Evolutionary conservation across 1,284 basidiomycete species (phyloP), one percentile per base, ranked within the genome.

Genomic region (Malassezia sympodialis): DNA sequence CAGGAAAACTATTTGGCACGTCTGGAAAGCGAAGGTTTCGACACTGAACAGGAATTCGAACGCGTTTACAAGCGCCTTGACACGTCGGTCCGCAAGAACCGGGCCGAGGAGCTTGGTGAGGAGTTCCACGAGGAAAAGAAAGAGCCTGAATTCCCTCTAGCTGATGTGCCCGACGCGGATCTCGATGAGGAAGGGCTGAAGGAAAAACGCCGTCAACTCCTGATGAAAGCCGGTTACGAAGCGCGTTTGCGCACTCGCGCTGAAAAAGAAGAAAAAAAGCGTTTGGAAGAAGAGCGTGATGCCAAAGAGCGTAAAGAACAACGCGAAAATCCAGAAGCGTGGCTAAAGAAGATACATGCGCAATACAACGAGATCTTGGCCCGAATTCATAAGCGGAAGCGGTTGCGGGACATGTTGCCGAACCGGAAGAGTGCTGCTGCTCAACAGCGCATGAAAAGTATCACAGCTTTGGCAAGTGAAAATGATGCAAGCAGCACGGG

Each of bases 381-480:
- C 31, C 83, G 85, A 55, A 88, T 98, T 75, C 88, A 87, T 68
- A 88, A 90, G 37, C 80, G 93, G 37, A 84, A 83, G 50, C 80
- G 88, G 63, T 79, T 85, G 44, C 86, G 84, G 67, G 87, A 86
- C 6, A 89, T 90, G 43, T 77, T 98, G 43, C 84, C 82, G 15
- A 90, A 91, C 72, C 78, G 94, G 40, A 98, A 98, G 78, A 93
- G 88, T 62, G 86, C 90, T 3, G 91, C 89, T 4, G 86, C 91
- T 0, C 94, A 98, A 76, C 89, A 88, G 45, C 79, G 93, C 60
- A 98, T 98, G 93, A 96, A 96, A 78, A 90, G 82, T 61, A 96
- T 99, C 44, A 90, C 94, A 0, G 86, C 83, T 35, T 78, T 99
- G 19, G 94, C 93, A 0, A 84, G 84, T 5, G 78, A 78, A 28